phyloP scores from a whole-genome alignment of 2,329 filamentous ascomycete genomes.

The Aspergillus uvarum region DNA sequence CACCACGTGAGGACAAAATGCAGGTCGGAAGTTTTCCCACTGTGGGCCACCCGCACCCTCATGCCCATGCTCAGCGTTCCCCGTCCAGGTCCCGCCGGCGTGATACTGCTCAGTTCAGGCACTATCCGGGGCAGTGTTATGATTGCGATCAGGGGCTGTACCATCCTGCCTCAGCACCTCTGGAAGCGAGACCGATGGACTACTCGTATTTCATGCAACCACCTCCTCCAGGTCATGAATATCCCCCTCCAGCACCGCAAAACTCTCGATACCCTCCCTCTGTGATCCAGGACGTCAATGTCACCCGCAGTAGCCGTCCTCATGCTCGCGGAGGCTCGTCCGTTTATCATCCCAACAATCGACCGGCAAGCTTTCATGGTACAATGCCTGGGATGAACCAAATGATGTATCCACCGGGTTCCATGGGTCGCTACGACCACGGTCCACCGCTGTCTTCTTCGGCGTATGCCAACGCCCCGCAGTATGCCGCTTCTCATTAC shows the following conservation, averaged over 20 bases:
- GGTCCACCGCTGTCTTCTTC: conserved; percentile 41
- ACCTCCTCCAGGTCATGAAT: conserved; percentile 30
- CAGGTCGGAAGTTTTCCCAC: conserved; percentile 34
- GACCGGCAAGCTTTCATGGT: conserved; percentile 43
- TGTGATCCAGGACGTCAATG: conserved; percentile 33
- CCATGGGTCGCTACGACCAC: conserved; percentile 33
- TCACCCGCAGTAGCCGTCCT: conserved; percentile 29
- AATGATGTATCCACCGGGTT: conserved; percentile 30
- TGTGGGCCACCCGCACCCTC: conserved; percentile 28
- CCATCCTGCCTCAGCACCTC: conserved; percentile 29
- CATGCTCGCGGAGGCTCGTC: conserved; percentile 32
- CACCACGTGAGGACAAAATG: conserved; percentile 37
- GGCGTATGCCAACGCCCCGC: conserved; percentile 33
- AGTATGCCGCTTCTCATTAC: conserved; percentile 36
- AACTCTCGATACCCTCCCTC: conserved; percentile 30
- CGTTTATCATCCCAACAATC: conserved; percentile 36
- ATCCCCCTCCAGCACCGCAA: conserved; percentile 33
- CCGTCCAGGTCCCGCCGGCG: conserved; percentile 36
- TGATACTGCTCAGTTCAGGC: conserved; percentile 31
- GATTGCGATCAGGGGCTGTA: conserved; percentile 38
- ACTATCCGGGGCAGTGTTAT: conserved; percentile 35
- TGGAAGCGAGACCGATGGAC: conserved; percentile 35
- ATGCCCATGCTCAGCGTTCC: conserved; percentile 30
- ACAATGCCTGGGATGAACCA: conserved; percentile 32
- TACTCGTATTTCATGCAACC: conserved; percentile 32